Base-by-base conservation (phyloP, 345 rosid genomes). In the Lepidium didymum region DNA sequence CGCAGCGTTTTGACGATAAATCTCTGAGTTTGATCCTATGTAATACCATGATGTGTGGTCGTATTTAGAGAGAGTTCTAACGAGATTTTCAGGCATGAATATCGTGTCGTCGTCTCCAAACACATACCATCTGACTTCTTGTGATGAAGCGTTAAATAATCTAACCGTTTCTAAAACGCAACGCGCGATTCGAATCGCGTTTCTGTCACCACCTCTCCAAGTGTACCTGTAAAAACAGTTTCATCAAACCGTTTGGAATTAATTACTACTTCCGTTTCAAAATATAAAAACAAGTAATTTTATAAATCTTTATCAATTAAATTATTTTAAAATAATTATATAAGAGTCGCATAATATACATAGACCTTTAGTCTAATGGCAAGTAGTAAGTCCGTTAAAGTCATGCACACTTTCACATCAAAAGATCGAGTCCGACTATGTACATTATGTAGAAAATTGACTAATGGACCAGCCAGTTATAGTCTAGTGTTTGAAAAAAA, bases 101-200 rank as follows among this genome's bases (percentile, higher is more conserved):
- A 90, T 69, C 0, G 96, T 88, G 78, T 86, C 97, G 8, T 90
- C 98, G 4, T 88, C 98, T 25, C 96, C 96, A 3, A 93, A 90
- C 11, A 93, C 89, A 9, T 63, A 90, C 98, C 98, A 90, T 29
- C 87, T 73, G 6, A 85, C 87, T 36, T 84, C 76, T 5, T 73
- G 1, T 2, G 90, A 61, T 25, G 75, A 64, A 0, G n/a, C 18
- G n/a, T 75, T 75, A 50, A 50, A 75, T 18, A 69, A 14, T 23
- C 38, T 58, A 21, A 75, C 79, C 1, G 88, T 78, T 77, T 93
- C 98, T 1, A 65, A 36, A 38, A 93, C 89, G 13, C 77, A 82
- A 8, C 97, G 77, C 1, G 97, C 90, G 10, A 88, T 79, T 1
- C 97, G 85, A 19, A 93, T 85, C 6, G 96, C 97, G 9, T 85